Evolutionary conservation across 306 rosid species (phyloP), one percentile per base, ranked within the genome.

Genomic region (Mimosa bimucronata): DNA sequence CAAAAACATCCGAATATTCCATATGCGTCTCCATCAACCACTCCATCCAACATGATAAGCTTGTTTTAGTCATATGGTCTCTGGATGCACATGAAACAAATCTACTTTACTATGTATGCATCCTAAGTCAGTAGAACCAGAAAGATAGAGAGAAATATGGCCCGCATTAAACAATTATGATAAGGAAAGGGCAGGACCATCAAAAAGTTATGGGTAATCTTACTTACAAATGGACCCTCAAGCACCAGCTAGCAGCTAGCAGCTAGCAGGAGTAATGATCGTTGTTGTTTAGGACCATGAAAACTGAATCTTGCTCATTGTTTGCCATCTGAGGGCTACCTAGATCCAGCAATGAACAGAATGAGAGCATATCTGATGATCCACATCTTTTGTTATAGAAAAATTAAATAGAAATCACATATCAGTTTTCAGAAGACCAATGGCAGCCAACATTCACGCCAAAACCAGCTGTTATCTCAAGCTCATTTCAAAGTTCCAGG

Each of bases 401-500:
- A 76, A 25, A 23, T 60, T 46, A 26, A 42, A 77, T 26, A 31
- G 73, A 50, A 62, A 23, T 40, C 67, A 40, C 25, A 29, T 57
- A n/a, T 13, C n/a, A 9, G 16, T 28, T 52, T 74, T 73, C 79
- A 21, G n/a, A 77, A 77, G 81, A 50, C 55, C 78, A 70, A 14
- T 48, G 30, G 50, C 28, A 61, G 11, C 16, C 4, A 70, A 46
- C 78, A 26, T 55, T 67, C 55, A 42, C 23, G 21, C 26, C 66
- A 38, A 77, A 64, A 52, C 31, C 65, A 73, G 9, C 42, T 46
- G 65, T 34, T 48, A 73, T 74, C n/a, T 78, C 79, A 55, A 66
- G 80, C 57, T 77, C 58, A 34, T 42, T 58, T 31, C 69, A 41
- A 64, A 65, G 31, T 65, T 30, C n/a, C 18, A 6, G 48, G 9